phyloP scores from a whole-genome alignment of 306 rosid genomes.

The Trichosanthes cucumerina region DNA sequence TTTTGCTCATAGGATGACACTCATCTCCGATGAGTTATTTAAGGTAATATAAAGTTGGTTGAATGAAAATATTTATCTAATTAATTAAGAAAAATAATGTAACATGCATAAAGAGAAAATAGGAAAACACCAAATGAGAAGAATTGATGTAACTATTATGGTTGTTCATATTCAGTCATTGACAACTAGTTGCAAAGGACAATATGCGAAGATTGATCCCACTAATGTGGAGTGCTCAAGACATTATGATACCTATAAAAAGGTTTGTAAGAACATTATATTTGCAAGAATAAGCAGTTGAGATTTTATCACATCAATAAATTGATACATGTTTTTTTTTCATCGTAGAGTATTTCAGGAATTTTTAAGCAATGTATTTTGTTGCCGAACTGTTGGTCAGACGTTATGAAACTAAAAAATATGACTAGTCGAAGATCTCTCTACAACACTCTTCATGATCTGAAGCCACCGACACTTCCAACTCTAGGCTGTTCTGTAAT shows the following conservation, averaged over 20 bases:
- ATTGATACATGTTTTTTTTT: neutral
- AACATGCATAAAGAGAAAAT: neutral
- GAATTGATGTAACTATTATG: neutral
- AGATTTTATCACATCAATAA: neutral
- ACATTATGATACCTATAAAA: neutral
- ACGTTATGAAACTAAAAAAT: neutral
- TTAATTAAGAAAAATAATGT: too few species aligned
- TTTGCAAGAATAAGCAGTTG: neutral
- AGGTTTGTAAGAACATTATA: neutral
- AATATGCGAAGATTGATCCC: neutral
- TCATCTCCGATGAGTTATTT: constrained; percentile 38
- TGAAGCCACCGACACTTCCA: neutral
- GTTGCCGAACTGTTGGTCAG: neutral
- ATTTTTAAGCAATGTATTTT: too few species aligned
- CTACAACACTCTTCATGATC: neutral
- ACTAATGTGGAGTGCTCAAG: neutral
- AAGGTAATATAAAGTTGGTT: constrained; percentile 21
- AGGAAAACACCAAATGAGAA: neutral
- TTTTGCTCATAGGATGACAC: constrained; percentile 31
- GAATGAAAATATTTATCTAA: too few species aligned
- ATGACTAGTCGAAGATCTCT: neutral
- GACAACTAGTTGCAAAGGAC: neutral
- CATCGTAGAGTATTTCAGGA: neutral
- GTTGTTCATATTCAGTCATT: neutral
- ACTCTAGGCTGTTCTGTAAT: neutral